phyloP scores from a whole-genome alignment of 2,329 filamentous ascomycete species.

The Ascochyta viciae-villosae region DNA sequence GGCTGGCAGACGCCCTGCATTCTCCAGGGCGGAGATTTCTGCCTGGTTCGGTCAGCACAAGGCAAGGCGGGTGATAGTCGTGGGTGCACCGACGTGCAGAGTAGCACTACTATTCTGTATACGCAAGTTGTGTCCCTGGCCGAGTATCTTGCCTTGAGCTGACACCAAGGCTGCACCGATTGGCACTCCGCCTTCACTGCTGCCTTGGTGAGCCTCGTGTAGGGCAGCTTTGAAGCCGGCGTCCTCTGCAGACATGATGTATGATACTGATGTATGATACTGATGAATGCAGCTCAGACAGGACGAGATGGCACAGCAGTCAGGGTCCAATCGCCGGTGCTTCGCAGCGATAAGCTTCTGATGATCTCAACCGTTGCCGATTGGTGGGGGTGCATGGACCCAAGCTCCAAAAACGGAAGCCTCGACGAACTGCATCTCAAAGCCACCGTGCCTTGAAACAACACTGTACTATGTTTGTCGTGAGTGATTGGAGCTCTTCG shows the following conservation, averaged over 20 bases:
- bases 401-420: slow-evolving; percentile 1
- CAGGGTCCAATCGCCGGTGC: slow-evolving; percentile 22
- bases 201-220: slow-evolving; percentile 63
- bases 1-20: slow-evolving; percentile 74
- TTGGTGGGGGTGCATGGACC: slow-evolving; percentile 14
- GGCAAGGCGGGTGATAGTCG: not conserved
- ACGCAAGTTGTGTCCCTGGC: slow-evolving; percentile 76
- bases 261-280: not conserved
- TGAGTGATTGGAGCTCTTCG: not conserved
- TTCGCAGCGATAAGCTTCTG: slow-evolving; percentile 27
- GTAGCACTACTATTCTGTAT: slow-evolving; percentile 75
- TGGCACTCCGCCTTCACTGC: slow-evolving; percentile 65
- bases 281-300: not conserved
- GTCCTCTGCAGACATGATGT: slow-evolving; percentile 38
- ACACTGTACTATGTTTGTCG: not conserved
- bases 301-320: not conserved
- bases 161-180: slow-evolving; percentile 70
- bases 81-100: slow-evolving; percentile 63
- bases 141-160: slow-evolving; percentile 72
- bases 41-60: slow-evolving; percentile 57
- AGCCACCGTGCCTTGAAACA: not conserved
- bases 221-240: slow-evolving; percentile 64
- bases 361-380: slow-evolving; percentile 19
- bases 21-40: slow-evolving; percentile 77
- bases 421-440: slow-evolving; percentile 7